Conservation (phyloP, 2,329 filamentous ascomycete genomes). For the Metarhizium rileyi region DNA sequence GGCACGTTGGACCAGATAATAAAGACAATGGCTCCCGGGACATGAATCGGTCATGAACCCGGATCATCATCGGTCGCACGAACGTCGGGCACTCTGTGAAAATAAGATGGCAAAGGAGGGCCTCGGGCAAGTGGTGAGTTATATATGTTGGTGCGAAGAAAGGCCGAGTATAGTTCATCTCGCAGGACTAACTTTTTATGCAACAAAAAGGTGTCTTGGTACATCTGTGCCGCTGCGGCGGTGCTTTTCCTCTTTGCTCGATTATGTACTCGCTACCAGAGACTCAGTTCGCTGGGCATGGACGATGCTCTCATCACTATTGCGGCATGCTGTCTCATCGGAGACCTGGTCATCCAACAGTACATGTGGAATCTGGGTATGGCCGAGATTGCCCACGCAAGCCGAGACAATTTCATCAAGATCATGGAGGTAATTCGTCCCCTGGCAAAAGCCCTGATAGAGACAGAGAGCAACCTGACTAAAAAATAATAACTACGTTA, state of each 20-base stretch:
- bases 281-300: neutral
- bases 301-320: neutral
- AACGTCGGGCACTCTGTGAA: neutral
- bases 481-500: too few relatives aligned
- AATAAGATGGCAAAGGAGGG: neutral
- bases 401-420: conserved; percentile 13
- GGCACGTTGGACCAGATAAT: neutral
- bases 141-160: neutral
- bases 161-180: too few relatives aligned
- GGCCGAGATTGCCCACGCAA: conserved; percentile 14
- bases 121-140: neutral
- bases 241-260: neutral
- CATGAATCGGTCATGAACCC: too few relatives aligned
- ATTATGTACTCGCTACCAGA: neutral
- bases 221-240: neutral
- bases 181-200: neutral
- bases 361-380: conserved; percentile 11
- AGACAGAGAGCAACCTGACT: too few relatives aligned
- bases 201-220: neutral
- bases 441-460: too few relatives aligned
- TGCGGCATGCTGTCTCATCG: neutral
- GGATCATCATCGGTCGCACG: neutral
- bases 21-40: neutral
- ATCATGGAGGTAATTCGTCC: conserved; percentile 16
- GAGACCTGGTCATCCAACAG: neutral